A percentile compares a stretch with the other conserved stretches of the same genome.
Conservation (phyloP, 163 green algal species). For the Scenedesmus sp. region DNA sequence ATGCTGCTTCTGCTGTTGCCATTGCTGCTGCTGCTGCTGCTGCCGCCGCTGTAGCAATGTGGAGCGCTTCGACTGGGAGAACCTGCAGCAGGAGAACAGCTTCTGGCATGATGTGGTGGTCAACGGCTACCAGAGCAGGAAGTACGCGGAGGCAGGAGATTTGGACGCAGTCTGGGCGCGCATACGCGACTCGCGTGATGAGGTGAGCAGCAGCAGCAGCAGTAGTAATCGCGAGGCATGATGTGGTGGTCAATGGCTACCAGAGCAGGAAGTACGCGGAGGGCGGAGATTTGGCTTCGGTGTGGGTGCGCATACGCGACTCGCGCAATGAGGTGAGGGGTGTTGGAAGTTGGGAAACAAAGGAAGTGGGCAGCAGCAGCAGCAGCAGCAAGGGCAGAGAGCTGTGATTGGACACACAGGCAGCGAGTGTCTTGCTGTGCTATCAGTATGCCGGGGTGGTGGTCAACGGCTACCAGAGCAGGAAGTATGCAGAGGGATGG, state of each 20-base stretch:
- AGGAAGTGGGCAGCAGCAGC: background rate
- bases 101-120: slow-evolving; percentile 83
- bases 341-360: too few species aligned
- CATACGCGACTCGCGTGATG: slow-evolving; percentile 56
- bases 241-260: too few species aligned
- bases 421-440: too few species aligned
- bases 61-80: slow-evolving; percentile 67
- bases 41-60: slow-evolving; percentile 1
- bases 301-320: too few species aligned
- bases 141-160: slow-evolving; percentile 61
- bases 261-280: background rate
- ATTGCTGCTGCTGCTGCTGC: background rate
- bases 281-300: too few species aligned
- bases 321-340: too few species aligned
- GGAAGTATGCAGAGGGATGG: slow-evolving; percentile 56
- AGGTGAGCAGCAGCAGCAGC: slow-evolving; percentile 38
- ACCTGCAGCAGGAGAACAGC: slow-evolving; percentile 75
- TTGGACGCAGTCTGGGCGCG: slow-evolving; percentile 65
- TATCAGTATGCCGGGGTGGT: slow-evolving; percentile 44
- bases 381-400: background rate
- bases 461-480: slow-evolving; percentile 63
- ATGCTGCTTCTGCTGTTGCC: background rate
- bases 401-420: too few species aligned
- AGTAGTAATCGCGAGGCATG: background rate
- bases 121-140: slow-evolving; percentile 62